Conservation (phyloP, 257 asterid species). For the Przewalskia tangutica region DNA sequence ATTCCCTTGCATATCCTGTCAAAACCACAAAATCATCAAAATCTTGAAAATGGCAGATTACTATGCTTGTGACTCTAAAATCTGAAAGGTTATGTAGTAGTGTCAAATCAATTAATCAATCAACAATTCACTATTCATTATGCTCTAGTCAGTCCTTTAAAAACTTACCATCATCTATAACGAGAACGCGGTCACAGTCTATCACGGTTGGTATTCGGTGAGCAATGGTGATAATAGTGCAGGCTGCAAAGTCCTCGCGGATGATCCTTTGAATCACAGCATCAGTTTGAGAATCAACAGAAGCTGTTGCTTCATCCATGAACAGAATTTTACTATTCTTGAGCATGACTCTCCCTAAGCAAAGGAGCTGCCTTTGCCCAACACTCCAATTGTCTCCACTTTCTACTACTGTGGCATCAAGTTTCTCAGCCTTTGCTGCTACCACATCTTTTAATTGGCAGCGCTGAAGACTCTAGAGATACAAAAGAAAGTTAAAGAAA, state of each 20-base stretch:
- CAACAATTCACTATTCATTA: background rate
- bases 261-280: slow-evolving; percentile 49
- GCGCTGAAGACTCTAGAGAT: slow-evolving; percentile 46
- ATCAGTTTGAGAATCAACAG: slow-evolving; percentile 74
- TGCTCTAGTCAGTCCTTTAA: background rate
- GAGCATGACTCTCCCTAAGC: slow-evolving; percentile 65
- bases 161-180: slow-evolving; percentile 49
- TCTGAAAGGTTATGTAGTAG: background rate
- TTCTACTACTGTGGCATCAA: slow-evolving; percentile 49
- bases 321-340: slow-evolving; percentile 43
- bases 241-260: slow-evolving; percentile 43
- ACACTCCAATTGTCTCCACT: slow-evolving; percentile 67
- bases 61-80: background rate
- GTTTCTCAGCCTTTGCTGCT: slow-evolving; percentile 45
- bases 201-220: slow-evolving; percentile 75
- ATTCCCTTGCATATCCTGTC: slow-evolving; percentile 56
- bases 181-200: slow-evolving; percentile 54
- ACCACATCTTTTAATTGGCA: slow-evolving; percentile 73
- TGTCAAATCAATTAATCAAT: background rate
- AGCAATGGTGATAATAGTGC: slow-evolving; percentile 63
- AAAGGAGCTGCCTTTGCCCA: slow-evolving; percentile 72
- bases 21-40: background rate
- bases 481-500: background rate
- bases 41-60: background rate
- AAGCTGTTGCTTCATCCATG: slow-evolving; percentile 86